Base-by-base conservation (phyloP, 179 eudicot genomes). In the Amaranthus tricolor region DNA sequence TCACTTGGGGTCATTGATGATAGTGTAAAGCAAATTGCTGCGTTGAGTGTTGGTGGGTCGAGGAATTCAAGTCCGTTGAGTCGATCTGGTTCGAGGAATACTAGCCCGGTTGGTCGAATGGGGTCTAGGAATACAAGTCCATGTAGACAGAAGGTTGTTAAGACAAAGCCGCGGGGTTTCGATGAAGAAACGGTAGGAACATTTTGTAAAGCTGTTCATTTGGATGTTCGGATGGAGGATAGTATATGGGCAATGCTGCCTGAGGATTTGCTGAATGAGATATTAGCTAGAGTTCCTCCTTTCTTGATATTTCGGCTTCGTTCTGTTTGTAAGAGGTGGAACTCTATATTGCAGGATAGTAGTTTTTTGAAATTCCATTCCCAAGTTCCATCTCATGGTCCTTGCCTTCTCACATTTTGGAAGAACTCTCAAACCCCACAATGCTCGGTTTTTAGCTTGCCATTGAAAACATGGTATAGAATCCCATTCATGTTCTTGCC, bases 231-330 rank as follows among this genome's bases (percentile, higher is more conserved):
- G 69, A 94, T 92, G 98, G 97, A 94, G 82, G 96, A 94, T 85
- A 87, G 89, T 77, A 90, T 92, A 74, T 94, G 97, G 98, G 90
- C 97, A 65, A 90, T 89, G 97, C 81, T 94, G 72, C 98, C 97
- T 0, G 98, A 93, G 83, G 98, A 92, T 84, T 76, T 94, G 72
- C 57, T 94, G 80, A 94, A 90, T 76, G 97, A 94, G 85, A 94
- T 94, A 47, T 85, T 94, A 68, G 96, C 92, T 74, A 84, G 98
- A 83, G 84, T 94, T 78, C 98, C 98, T n/a, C 98, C 98, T 5
- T 94, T 94, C 80, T 87, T 92, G 93, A 90, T 94, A 67, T 94
- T 94, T 31, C 88, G 98, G 67, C 89, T 94, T 19, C 89, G 96
- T 55, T 89, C 90, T 43, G 98, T 94, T 84, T 94, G 98, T 75